A percentile compares a stretch with the other conserved stretches of the same genome.
Conservation (phyloP, 805 yeast genomes). For the Kodamaea kakaduensis region DNA sequence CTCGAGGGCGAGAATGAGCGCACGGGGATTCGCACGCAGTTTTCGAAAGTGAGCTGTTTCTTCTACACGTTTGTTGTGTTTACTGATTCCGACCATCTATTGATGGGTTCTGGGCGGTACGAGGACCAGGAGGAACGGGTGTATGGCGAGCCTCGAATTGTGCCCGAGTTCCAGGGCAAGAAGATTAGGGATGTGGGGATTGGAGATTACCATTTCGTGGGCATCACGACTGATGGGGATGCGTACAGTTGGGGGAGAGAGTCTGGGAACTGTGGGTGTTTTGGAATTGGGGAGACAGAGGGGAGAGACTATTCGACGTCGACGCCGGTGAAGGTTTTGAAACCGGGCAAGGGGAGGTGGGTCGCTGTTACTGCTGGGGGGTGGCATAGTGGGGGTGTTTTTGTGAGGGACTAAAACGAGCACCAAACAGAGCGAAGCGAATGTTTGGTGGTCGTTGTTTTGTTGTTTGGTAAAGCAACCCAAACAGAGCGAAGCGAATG, state of each 20-base stretch:
- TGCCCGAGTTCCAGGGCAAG: conserved; percentile 43
- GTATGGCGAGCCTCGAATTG: conserved; percentile 24
- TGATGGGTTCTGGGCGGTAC: conserved; percentile 31
- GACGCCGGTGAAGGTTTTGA: conserved; percentile 23
- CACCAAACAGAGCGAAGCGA: no score
- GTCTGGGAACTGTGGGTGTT: conserved; percentile 57
- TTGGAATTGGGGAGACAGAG: no score
- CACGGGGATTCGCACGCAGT: conserved; percentile 23
- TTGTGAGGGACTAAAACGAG: conserved; percentile 1
- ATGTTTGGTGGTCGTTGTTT: no score
- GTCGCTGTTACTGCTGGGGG: conserved; percentile 70
- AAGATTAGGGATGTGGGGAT: conserved; percentile 54
- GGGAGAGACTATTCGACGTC: no score
- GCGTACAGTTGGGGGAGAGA: conserved; percentile 68
- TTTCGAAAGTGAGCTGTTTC: conserved; percentile 53
- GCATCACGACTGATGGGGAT: conserved; percentile 55
- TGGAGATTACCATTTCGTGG: conserved; percentile 71
- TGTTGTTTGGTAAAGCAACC: no score
- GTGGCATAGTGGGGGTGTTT: conserved; percentile 73
- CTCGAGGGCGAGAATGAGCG: conserved; percentile 19
- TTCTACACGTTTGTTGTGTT: conserved; percentile 53
- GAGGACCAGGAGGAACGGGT: conserved; percentile 8
- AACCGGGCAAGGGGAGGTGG: conserved; percentile 47
- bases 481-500: no score
- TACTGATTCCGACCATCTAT: conserved; percentile 46